Evolutionary conservation across 805 yeast genomes (phyloP).

Genomic region (Zygosaccharomyces siamensis): DNA sequence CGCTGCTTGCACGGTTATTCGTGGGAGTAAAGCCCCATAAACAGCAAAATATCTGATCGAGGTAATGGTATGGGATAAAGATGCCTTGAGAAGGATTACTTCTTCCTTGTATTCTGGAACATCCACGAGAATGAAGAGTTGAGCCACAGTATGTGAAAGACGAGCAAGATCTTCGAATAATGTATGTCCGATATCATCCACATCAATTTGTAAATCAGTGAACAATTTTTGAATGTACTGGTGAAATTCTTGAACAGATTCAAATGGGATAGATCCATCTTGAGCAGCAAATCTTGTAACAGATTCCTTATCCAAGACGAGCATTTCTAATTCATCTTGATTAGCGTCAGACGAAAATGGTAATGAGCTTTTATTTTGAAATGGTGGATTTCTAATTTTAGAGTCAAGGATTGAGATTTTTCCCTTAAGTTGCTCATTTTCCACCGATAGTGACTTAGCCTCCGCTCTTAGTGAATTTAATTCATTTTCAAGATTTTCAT

Average conservation of each 20-base stretch:
- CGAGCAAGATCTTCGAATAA: constrained; percentile 27
- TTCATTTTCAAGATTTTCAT: constrained; percentile 24
- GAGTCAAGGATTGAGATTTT: constrained; percentile 45
- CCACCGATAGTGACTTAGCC: constrained; percentile 27
- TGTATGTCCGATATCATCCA: constrained; percentile 13
- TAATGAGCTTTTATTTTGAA: background rate
- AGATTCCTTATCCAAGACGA: constrained; percentile 9
- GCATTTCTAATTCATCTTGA: background rate
- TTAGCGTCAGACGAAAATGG: background rate
- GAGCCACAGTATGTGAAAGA: constrained; percentile 21
- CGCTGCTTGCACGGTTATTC: constrained; percentile 66
- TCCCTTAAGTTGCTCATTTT: constrained; percentile 36
- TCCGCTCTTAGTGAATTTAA: constrained; percentile 24
- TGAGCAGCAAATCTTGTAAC: constrained; percentile 11
- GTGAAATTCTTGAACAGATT: constrained; percentile 12
- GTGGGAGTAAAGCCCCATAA: constrained; percentile 62
- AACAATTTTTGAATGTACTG: constrained; percentile 11
- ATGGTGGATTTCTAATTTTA: constrained; percentile 28
- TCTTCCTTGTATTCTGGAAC: constrained; percentile 36
- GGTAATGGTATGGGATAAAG: constrained; percentile 71
- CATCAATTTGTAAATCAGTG: constrained; percentile 4
- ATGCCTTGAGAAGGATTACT: constrained; percentile 51
- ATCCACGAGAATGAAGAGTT: constrained; percentile 20
- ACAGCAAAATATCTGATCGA: constrained; percentile 68
- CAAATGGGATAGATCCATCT: constrained; percentile 20